These are phyloP conservation scores for Boletus vinaceobasis DNA, from an alignment of 768 basidiomycete species.

Conservation along the genomic window DNA sequence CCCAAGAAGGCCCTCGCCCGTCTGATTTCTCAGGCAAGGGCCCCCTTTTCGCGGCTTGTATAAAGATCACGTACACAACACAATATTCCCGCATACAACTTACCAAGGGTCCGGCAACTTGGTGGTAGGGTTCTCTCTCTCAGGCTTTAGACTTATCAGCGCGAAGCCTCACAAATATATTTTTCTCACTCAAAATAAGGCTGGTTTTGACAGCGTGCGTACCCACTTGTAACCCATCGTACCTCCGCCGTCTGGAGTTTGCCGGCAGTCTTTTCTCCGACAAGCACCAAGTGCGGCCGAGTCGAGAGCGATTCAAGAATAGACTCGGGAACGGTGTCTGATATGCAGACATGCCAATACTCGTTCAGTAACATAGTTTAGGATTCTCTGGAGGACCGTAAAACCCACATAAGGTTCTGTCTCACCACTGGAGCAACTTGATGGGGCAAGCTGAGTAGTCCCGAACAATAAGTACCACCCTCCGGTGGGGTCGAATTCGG, in stretches of 20 bases:
- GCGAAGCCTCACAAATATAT: constrained; percentile 10
- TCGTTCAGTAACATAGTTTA: neutral
- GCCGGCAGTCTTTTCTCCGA: constrained; percentile 4
- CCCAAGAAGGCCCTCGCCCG: constrained; percentile 1
- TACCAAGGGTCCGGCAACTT: constrained; percentile 6
- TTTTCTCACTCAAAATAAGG: constrained; percentile 6
- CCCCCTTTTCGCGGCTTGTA: constrained; percentile 15
- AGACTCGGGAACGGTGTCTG: constrained; percentile 6
- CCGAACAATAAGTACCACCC: neutral
- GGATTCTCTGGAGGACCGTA: neutral
- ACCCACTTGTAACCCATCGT: constrained; percentile 1
- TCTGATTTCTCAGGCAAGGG: constrained; percentile 25
- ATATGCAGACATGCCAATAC: constrained; percentile 13
- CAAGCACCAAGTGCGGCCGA: constrained; percentile 5
- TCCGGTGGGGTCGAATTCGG: neutral
- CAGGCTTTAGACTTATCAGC: constrained; percentile 25
- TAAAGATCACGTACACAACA: constrained; percentile 27
- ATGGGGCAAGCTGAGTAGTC: constrained; percentile 7
- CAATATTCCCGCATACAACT: constrained; percentile 5
- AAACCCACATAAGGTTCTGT: constrained; percentile 14
- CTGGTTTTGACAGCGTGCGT: constrained; percentile 25
- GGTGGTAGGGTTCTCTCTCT: constrained; percentile 14
- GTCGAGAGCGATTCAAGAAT: constrained; percentile 14
- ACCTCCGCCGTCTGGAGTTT: constrained; percentile 16
- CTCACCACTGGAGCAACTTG: constrained; percentile 2